Evolutionary conservation across 1,284 basidiomycete genomes (phyloP), one percentile per base, ranked within the genome.

Genomic region (Naganishia sp.): DNA sequence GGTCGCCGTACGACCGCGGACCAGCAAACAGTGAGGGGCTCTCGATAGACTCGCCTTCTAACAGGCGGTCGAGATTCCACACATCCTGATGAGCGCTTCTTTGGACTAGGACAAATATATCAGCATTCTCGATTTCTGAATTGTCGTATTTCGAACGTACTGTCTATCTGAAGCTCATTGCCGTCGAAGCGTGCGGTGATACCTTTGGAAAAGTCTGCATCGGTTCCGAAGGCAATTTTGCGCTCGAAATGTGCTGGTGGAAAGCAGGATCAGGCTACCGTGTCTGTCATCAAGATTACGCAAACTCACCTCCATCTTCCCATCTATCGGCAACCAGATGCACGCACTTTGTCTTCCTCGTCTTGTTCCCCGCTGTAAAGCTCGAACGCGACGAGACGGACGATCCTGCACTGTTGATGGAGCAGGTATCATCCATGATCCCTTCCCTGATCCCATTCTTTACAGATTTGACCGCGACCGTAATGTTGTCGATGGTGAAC

Each of bases 151-250:
- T 45, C 18, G 5, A 25, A 62, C 64, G 61, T 31, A 68, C 67
- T 54, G 45, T 68, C 67, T 35, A 68, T 65, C 3, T 61, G 41
- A 13, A 68, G 58, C 23, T 54, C 55, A 15, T 52, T 49, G 18
- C 67, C 67, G 21, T 68, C 67, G 32, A 65, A 68, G 21, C 65
- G 65, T 28, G 67, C 67, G n/a, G 43, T 65, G 53, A 68, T 65
- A 32, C 67, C 67, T n/a, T 61, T 63, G 35, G 63, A 62, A 53
- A 68, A 68, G 49, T 68, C 67, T 25, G 67, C 67, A 50, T 68
- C 67, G 6, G 51, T 46, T 15, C 67, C 67, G 47, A 68, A 68
- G 5, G 67, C 65, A 31, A 68, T 68, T 31, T 65, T 52, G 10
- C 67, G 42, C 28, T 68, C 67, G 42, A 68, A 66, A 41, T 68